Base-by-base conservation (phyloP, 1,284 basidiomycete genomes). In the Boletus sp. region DNA sequence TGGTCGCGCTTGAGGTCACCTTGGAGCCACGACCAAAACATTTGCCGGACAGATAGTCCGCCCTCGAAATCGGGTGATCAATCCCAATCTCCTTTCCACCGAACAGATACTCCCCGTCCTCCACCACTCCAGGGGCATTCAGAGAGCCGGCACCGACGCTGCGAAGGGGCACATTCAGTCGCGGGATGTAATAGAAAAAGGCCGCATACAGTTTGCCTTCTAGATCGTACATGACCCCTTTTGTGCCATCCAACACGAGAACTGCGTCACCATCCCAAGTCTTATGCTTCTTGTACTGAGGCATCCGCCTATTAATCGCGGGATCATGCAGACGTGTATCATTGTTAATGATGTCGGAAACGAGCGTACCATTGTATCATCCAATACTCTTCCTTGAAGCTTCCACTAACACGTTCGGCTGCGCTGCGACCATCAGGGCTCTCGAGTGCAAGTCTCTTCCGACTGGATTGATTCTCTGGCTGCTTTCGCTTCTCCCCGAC, bases 201-300 rank as follows among this genome's bases (percentile, higher is more conserved):
- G 7, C 1, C 25, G 48, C 75, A 53, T 64, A 82, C 87, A 70
- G 62, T 68, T 76, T 80, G 29, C 81, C 81, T 41, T 86, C 81
- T 19, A 73, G 67, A 53, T 84, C 81, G 51, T 79, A 80, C 20
- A 88, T 64, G 5, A 70, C 75, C 40, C 76, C 78, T 54, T 71
- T 78, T 12, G 60, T 62, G 7, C 68, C 72, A 44, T 61, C 72
- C 13, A 81, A 70, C 14, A 80, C 76, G 7, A 89, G 69, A n/a
- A 88, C 72, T 16, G 77, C 85, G 61, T 88, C 85, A 29, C 84
- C 88, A 54, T 95, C 91, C 93, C 92, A 95, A 0, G 89, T 93
- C 68, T 94, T 95, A 65, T 95, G 86, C 68, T 94, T 95, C 67
- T 82, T 87, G 26, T 74, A 72, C 65, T 94, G 91, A 23, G 80